Conservation (phyloP, 2,329 filamentous ascomycete species). For the Zymoseptoria tritici region DNA sequence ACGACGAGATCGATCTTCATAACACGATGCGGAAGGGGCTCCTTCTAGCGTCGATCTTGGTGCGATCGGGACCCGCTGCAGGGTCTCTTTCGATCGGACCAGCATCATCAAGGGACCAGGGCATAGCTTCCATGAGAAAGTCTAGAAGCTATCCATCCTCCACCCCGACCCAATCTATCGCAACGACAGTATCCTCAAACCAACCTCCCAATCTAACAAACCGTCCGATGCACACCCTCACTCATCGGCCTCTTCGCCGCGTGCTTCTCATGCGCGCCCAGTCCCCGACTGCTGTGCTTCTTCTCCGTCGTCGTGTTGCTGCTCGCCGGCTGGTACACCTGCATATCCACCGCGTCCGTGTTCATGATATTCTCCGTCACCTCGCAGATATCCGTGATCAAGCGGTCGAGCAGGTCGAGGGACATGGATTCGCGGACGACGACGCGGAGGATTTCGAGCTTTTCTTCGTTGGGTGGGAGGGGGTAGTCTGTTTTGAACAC, state of each 20-base stretch:
- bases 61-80: background rate
- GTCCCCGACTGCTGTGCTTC: slow-evolving; percentile 32
- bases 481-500: slow-evolving; percentile 48
- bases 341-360: slow-evolving; percentile 46
- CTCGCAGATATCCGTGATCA: slow-evolving; percentile 53
- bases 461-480: slow-evolving; percentile 54
- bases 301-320: slow-evolving; percentile 36
- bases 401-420: slow-evolving; percentile 58
- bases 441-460: slow-evolving; percentile 59
- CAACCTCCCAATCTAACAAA: slow-evolving; percentile 33
- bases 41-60: background rate
- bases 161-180: background rate
- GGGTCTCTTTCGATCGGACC: background rate
- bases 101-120: background rate
- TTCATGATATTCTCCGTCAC: slow-evolving; percentile 56
- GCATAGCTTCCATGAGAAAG: background rate
- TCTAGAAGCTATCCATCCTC: background rate
- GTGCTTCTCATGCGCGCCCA: slow-evolving; percentile 36
- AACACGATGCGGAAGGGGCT: background rate
- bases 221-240: slow-evolving; percentile 42
- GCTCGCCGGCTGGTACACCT: slow-evolving; percentile 38
- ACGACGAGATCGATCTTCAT: background rate
- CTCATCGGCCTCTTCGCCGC: slow-evolving; percentile 40
- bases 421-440: slow-evolving; percentile 61
- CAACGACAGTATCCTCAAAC: background rate